phyloP scores from a whole-genome alignment of 2,329 filamentous ascomycete genomes.

The Mycosphaerella arachidis region DNA sequence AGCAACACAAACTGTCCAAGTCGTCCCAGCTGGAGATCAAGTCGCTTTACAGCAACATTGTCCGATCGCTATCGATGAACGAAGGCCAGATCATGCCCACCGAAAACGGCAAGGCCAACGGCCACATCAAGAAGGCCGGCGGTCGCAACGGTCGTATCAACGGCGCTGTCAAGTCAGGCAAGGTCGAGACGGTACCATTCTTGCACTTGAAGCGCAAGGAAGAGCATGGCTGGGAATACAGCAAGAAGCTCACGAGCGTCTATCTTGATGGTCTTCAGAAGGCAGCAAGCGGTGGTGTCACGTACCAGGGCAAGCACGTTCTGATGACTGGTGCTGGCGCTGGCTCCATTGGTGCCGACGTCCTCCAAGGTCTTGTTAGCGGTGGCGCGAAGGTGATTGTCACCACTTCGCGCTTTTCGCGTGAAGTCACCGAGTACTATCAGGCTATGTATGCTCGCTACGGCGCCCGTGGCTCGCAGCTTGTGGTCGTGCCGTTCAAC shows the following conservation, averaged over 20 bases:
- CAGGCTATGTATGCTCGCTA: slow-evolving; percentile 97
- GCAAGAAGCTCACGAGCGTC: slow-evolving; percentile 91
- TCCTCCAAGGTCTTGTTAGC: slow-evolving; percentile 90
- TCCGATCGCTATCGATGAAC: slow-evolving; percentile 94
- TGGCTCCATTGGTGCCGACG: slow-evolving; percentile 95
- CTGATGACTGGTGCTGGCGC: slow-evolving; percentile 98
- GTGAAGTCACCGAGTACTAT: slow-evolving; percentile 98
- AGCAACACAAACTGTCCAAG: slow-evolving; percentile 97
- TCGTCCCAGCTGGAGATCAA: slow-evolving; percentile 96
- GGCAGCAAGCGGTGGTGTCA: slow-evolving; percentile 80
- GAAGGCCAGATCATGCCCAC: slow-evolving; percentile 93
- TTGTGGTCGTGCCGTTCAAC: slow-evolving; percentile 98
- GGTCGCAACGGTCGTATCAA: slow-evolving; percentile 47
- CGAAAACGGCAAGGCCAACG: slow-evolving; percentile 67
- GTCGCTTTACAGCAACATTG: slow-evolving; percentile 85
- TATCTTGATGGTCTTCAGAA: slow-evolving; percentile 91
- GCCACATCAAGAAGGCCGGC: slow-evolving; percentile 57
- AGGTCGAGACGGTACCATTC: slow-evolving; percentile 97
- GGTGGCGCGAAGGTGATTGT: slow-evolving; percentile 96
- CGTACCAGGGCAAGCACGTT: slow-evolving; percentile 89
- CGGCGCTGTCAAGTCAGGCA: slow-evolving; percentile 64
- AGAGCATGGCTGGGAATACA: slow-evolving; percentile 96
- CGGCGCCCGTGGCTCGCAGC: slow-evolving; percentile 87
- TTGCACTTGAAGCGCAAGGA: slow-evolving; percentile 92
- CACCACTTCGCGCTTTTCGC: slow-evolving; percentile 93